These are phyloP conservation scores for Marsdenia floribunda DNA, from an alignment of 257 asterid species.

Conservation along the genomic window DNA sequence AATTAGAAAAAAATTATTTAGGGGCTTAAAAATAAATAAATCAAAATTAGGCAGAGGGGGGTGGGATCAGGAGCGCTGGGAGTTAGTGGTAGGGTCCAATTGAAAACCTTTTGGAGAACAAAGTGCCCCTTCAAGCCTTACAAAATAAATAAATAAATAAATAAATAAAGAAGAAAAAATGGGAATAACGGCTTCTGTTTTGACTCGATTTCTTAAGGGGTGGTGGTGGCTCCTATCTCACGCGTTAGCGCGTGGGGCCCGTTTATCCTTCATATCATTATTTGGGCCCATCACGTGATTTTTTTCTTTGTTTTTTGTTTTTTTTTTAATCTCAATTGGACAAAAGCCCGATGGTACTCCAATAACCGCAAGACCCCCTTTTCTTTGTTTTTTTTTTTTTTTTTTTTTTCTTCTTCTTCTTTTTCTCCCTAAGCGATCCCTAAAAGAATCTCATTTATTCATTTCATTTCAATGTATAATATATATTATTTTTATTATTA, in stretches of 20 bases:
- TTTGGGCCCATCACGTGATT: constrained; percentile 16
- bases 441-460: no score
- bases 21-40: neutral
- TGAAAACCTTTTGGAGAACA: constrained; percentile 27
- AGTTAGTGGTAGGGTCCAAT: constrained; percentile 21
- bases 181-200: constrained; percentile 26
- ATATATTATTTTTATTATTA: no score
- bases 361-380: no score
- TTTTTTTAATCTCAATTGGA: no score
- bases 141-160: no score
- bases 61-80: neutral
- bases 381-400: no score
- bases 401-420: no score
- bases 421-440: no score
- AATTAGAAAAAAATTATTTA: neutral
- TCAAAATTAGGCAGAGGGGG: neutral
- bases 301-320: no score
- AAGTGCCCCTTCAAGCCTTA: constrained; percentile 16
- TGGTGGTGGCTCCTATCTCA: neutral
- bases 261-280: neutral
- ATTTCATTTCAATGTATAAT: no score
- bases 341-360: no score
- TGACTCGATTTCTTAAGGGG: constrained; percentile 9
- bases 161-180: neutral
- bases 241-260: constrained; percentile 34